phyloP scores from a whole-genome alignment of 441 rosid species.

The Syzygium malaccense region DNA sequence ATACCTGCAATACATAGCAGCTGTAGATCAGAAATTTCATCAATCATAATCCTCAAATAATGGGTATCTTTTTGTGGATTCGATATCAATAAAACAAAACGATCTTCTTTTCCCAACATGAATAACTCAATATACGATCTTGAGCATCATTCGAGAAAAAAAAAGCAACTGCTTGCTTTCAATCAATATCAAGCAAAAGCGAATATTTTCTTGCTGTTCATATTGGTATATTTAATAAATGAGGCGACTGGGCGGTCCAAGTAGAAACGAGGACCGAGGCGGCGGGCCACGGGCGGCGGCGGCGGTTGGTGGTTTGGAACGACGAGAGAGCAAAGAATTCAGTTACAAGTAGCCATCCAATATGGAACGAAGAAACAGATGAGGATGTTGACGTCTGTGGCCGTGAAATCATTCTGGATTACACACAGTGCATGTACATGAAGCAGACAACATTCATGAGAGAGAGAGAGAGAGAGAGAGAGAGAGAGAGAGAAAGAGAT shows the following conservation, averaged over 20 bases:
- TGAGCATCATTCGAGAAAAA: neutral
- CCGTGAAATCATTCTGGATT: neutral
- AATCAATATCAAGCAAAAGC: neutral
- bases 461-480: neutral
- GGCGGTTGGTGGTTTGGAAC: neutral
- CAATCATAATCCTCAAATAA: neutral
- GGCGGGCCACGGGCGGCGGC: neutral
- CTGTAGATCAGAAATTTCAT: neutral
- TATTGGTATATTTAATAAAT: neutral
- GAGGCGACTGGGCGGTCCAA: neutral
- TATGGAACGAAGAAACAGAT: neutral
- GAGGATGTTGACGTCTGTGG: neutral
- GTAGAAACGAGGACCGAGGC: neutral
- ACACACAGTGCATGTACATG: neutral
- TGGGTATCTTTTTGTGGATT: neutral
- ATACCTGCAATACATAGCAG: slow-evolving; percentile 33
- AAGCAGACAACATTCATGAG: neutral
- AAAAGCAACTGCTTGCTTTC: neutral
- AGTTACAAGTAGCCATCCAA: slow-evolving; percentile 10
- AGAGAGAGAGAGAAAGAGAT: neutral
- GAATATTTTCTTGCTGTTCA: neutral
- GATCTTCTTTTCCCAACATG: neutral
- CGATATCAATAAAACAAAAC: neutral
- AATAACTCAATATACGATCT: neutral
- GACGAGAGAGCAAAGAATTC: neutral